Evolutionary conservation across 164 flowering plant genomes (phyloP), one percentile per base, ranked within the genome.

Genomic region (Tinospora cordifolia): DNA sequence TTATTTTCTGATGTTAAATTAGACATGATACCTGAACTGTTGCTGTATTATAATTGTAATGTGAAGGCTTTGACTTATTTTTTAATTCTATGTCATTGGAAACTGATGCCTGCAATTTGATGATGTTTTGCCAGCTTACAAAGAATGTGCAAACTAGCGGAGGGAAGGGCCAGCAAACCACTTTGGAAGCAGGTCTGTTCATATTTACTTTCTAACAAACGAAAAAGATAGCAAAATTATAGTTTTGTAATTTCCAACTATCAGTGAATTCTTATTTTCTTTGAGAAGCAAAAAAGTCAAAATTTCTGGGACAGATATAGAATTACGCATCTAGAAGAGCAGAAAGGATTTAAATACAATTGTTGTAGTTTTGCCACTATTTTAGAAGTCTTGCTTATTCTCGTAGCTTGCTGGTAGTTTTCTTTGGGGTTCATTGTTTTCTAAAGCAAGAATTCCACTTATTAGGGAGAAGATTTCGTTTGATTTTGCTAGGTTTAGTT

Each of bases 101-200:
- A 66, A 71, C 66, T 76, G 59, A 63, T 49, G 73, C 64, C 49
- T 69, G 59, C 62, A 62, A 62, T 72, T 41, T 80, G 44, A 59
- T 77, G 19, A 68, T 84, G 74, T 78, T 12, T 30, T 77, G 24
- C 49, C 84, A 94, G 99, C 84, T 80, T 88, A 72, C 96, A 94
- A 78, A 84, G 91, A 84, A 84, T 90, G 81, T 80, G 63, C 69
- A 86, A 83, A 73, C 73, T 94, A 77, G 79, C 90, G 21, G 83
- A 88, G 69, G 93, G 87, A 40, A 87, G 99, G 90, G 80, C 68
- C 71, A 76, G 66, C 66, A 92, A 86, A 74, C 93, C 99, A 44
- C 76, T 84, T 46, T 94, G 99, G 99, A 94, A 94, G 81, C 96
- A 92, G 93, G 99, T 91, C 8, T 57, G 80, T 72, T 25, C 51